These are phyloP conservation scores for Fusarium camptoceras DNA, from an alignment of 2,329 filamentous ascomycete genomes.

Conservation along the genomic window DNA sequence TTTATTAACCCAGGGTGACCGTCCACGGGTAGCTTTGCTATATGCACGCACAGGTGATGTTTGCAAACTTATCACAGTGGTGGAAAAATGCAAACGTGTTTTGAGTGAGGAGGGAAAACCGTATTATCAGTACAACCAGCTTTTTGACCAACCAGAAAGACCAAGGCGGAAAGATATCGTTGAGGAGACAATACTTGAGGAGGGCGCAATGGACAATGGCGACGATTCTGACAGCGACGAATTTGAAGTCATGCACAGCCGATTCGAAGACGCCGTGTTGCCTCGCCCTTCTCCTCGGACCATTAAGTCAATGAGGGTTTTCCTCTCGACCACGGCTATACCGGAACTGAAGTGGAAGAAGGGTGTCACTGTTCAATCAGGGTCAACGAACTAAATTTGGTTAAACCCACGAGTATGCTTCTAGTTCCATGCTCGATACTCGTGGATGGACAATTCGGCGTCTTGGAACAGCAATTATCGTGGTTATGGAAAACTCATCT, in stretches of 20 bases:
- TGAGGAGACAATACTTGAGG: slow-evolving; percentile 58
- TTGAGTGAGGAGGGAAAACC: slow-evolving; percentile 59
- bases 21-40: slow-evolving; percentile 58
- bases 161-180: slow-evolving; percentile 52
- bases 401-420: not conserved
- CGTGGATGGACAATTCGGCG: slow-evolving; percentile 13
- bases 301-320: slow-evolving; percentile 69
- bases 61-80: slow-evolving; percentile 75
- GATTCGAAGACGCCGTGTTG: slow-evolving; percentile 66
- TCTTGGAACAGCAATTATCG: slow-evolving; percentile 7
- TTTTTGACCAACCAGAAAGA: slow-evolving; percentile 61
- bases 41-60: slow-evolving; percentile 64
- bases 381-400: slow-evolving; percentile 47
- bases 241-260: slow-evolving; percentile 69
- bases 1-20: slow-evolving; percentile 50
- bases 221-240: slow-evolving; percentile 55
- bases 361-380: slow-evolving; percentile 62
- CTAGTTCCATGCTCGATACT: not conserved
- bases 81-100: slow-evolving; percentile 72
- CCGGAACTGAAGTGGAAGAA: slow-evolving; percentile 64
- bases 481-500: slow-evolving; percentile 2
- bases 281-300: slow-evolving; percentile 59
- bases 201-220: slow-evolving; percentile 14
- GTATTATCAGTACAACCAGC: slow-evolving; percentile 69
- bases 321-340: slow-evolving; percentile 66